Evolutionary conservation across 306 rosid genomes (phyloP).

Genomic region (Quercus wislizeni): DNA sequence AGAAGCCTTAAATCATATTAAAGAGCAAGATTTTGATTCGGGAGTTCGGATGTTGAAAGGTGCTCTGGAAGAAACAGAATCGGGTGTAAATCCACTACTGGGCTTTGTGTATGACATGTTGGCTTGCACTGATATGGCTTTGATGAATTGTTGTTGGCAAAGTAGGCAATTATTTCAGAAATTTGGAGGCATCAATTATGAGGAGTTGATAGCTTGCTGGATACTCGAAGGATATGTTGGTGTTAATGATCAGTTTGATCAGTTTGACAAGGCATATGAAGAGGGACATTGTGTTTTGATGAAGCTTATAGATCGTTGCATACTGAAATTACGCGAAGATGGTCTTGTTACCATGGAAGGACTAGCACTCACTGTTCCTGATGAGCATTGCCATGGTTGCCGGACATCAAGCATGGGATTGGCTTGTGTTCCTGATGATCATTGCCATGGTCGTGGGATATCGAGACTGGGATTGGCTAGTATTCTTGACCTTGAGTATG

Average conservation of each 20-base stretch:
- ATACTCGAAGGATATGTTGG: conserved; percentile 36
- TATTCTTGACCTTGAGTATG: conserved; percentile 13
- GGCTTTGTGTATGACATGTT: conserved; percentile 15
- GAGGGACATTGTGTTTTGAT: conserved; percentile 26
- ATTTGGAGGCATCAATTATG: conserved; percentile 24
- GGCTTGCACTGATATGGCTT: neutral
- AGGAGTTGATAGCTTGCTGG: conserved; percentile 37
- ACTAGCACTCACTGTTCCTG: neutral
- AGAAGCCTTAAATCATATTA: conserved; percentile 10
- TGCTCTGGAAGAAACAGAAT: conserved; percentile 16
- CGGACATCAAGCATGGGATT: conserved; percentile 23
- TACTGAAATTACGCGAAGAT: conserved; percentile 21
- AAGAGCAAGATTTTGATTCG: neutral
- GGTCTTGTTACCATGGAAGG: conserved; percentile 13
- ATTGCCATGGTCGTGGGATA: neutral
- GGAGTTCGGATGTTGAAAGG: neutral
- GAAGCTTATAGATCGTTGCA: conserved; percentile 22
- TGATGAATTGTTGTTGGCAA: conserved; percentile 25
- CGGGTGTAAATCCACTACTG: neutral
- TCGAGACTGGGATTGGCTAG: conserved; percentile 28
- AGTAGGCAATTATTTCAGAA: conserved; percentile 8
- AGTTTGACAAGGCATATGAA: conserved; percentile 25
- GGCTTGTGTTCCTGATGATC: neutral
- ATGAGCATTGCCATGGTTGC: neutral
- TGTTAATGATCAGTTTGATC: conserved; percentile 12